Evolutionary conservation across 208 protist species (phyloP), one percentile per base, ranked within the genome.

Genomic region (Leishmania turanica): DNA sequence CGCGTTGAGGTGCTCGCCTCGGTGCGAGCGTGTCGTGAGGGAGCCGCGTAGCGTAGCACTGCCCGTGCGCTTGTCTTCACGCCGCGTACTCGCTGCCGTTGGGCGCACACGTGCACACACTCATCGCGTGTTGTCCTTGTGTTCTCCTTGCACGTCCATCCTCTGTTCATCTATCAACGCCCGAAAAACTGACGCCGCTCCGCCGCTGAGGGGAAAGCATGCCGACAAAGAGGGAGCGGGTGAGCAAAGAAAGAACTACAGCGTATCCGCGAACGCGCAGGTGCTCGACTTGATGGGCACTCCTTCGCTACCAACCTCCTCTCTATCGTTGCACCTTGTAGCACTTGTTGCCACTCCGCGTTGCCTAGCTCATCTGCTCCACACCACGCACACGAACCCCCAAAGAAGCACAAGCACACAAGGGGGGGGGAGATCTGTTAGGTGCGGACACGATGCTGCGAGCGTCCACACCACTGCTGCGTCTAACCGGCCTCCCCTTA

Each of bases 361-460:
- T 51, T 53, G 45, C n/a, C 9, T 9, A 51, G 11, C 11, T 27
- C 19, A 34, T 2, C 24, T 73, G 69, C 69, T 37, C 27, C 3
- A 54, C 24, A 73, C 42, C 19, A 53, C 21, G 4, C 6, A 15
- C 34, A 27, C 42, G 49, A 17, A 58, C 37, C 75, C 51, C 69
- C 77, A 45, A 6, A 62, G 51, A 15, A 49, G 34, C 5, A 17
- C 42, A n/a, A 45, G 37, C 4, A 42, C 45, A 49, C 45, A 47
- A 47, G 45, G 8, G 6, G 45, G 45, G 45, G 6, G 34, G 31
- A 3, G 31, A 42, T 56, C 17, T 3, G 15, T 7, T 60, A 24
- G 73, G 49, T 24, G 34, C 31, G 31, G 34, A 34, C 31, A 64
- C 42, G 37, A 79, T 79, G 75, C 58, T 79, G 31, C 75, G 58